Conservation (phyloP, 805 yeast genomes). For the Cyberlindnera saturnus region DNA sequence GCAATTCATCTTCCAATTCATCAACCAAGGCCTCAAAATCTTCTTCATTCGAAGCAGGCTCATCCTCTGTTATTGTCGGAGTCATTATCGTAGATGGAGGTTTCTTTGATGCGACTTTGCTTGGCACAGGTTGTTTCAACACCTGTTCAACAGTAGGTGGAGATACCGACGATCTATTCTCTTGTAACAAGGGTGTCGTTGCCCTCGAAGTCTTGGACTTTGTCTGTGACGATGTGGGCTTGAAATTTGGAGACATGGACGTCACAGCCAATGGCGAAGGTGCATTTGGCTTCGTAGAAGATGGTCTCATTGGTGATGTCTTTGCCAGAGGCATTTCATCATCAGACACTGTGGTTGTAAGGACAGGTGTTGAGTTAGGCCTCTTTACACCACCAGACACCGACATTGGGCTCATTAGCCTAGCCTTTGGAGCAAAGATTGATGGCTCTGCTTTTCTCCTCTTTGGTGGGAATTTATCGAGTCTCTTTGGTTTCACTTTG, state of each 20-base stretch:
- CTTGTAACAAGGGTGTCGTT: not conserved
- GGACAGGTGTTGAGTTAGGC: conserved; percentile 1
- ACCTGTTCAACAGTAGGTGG: too few relatives aligned
- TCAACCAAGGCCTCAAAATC: conserved; percentile 20
- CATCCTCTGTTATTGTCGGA: conserved; percentile 9
- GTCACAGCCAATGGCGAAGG: conserved; percentile 10
- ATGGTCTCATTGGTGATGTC: conserved; percentile 6
- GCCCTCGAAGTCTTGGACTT: conserved; percentile 1
- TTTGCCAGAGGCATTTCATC: conserved; percentile 14
- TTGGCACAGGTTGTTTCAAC: not conserved
- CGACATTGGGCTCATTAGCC: conserved; percentile 18
- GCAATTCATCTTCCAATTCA: conserved; percentile 20
- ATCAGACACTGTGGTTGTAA: conserved; percentile 4
- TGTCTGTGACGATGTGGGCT: not conserved
- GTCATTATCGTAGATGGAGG: conserved; percentile 16
- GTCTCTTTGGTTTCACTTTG: conserved; percentile 1
- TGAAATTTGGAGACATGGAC: not conserved
- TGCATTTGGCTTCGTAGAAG: conserved; percentile 9
- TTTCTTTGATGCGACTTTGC: conserved; percentile 8
- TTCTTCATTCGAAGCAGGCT: conserved; percentile 9
- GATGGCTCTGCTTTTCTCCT: conserved; percentile 16
- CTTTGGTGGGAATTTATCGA: conserved; percentile 4
- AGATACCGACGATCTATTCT: not conserved
- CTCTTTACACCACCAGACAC: not conserved
- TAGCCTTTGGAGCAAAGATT: conserved; percentile 20